A percentile compares a stretch with the other conserved stretches of the same genome.
These are phyloP conservation scores for Gnomoniopsis smithogilvyi DNA, from an alignment of 2,329 filamentous ascomycete genomes.

Conservation along the genomic window DNA sequence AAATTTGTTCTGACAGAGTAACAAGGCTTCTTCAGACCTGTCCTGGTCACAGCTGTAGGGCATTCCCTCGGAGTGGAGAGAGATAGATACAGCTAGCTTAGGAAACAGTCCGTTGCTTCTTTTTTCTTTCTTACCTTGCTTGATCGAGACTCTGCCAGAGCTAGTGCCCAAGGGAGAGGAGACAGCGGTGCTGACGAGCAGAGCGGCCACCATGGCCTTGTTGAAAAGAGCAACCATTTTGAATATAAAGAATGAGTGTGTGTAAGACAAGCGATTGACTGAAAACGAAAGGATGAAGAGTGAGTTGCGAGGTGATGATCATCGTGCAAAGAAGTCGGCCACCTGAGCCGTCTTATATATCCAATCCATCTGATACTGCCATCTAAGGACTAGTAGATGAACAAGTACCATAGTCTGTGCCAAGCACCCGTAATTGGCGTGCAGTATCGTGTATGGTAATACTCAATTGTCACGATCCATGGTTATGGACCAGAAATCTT, in stretches of 20 bases:
- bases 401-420: not conserved
- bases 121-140: slow-evolving; percentile 4
- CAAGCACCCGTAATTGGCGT: not conserved
- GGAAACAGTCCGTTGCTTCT: not conserved
- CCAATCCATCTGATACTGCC: not conserved
- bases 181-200: slow-evolving; percentile 9
- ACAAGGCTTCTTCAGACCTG: too few species aligned
- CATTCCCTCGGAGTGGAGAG: too few species aligned
- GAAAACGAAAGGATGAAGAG: not conserved
- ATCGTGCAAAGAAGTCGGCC: not conserved
- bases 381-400: not conserved
- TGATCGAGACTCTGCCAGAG: slow-evolving; percentile 12
- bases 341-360: not conserved
- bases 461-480: not conserved
- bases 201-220: slow-evolving; percentile 6
- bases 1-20: not conserved
- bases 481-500: not conserved
- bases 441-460: not conserved
- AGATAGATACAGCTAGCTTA: not conserved
- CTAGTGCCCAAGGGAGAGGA: slow-evolving; percentile 3
- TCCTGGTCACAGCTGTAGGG: too few species aligned
- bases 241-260: not conserved
- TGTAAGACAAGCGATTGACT: not conserved
- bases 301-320: not conserved
- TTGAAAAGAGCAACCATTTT: slow-evolving; percentile 7